Evolutionary conservation across 495 filamentous ascomycete genomes (phyloP).

Genomic region (Neurospora sp.): DNA sequence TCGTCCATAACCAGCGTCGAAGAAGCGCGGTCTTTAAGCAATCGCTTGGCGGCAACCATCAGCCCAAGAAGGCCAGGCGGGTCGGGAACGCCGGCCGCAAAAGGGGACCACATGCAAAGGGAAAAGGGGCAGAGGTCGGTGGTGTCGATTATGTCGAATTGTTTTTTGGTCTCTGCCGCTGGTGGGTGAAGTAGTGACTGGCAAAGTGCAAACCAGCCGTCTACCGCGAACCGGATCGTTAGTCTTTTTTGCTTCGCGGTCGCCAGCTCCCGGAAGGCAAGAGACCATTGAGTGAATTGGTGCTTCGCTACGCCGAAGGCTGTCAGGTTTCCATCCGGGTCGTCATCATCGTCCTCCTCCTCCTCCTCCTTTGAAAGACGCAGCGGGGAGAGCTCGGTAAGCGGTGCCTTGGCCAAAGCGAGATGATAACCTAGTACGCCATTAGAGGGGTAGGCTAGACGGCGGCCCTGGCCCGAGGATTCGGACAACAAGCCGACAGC

Average conservation of each 20-base stretch:
- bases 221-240: slow-evolving; percentile 31
- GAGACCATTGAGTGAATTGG: slow-evolving; percentile 26
- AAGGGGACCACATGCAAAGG: neutral
- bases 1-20: slow-evolving; percentile 28
- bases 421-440: slow-evolving; percentile 39
- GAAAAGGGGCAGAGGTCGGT: slow-evolving; percentile 33
- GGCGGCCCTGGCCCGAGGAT: neutral
- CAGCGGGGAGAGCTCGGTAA: slow-evolving; percentile 9
- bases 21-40: slow-evolving; percentile 29
- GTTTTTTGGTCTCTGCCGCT: slow-evolving; percentile 11
- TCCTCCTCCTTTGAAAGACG: slow-evolving; percentile 1
- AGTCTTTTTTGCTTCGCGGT: slow-evolving; percentile 6
- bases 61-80: slow-evolving; percentile 39
- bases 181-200: too few species aligned
- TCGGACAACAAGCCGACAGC: slow-evolving; percentile 3
- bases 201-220: slow-evolving; percentile 37
- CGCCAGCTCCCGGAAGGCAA: slow-evolving; percentile 17
- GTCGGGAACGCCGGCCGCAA: slow-evolving; percentile 16
- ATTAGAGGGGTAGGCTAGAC: slow-evolving; percentile 34
- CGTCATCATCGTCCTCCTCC: neutral
- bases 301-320: slow-evolving; percentile 12
- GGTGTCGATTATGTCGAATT: slow-evolving; percentile 51
- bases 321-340: neutral
- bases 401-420: slow-evolving; percentile 16
- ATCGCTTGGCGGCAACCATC: slow-evolving; percentile 35